Conservation (phyloP, 1,284 basidiomycete species). For the Cerioporus squamosus region DNA sequence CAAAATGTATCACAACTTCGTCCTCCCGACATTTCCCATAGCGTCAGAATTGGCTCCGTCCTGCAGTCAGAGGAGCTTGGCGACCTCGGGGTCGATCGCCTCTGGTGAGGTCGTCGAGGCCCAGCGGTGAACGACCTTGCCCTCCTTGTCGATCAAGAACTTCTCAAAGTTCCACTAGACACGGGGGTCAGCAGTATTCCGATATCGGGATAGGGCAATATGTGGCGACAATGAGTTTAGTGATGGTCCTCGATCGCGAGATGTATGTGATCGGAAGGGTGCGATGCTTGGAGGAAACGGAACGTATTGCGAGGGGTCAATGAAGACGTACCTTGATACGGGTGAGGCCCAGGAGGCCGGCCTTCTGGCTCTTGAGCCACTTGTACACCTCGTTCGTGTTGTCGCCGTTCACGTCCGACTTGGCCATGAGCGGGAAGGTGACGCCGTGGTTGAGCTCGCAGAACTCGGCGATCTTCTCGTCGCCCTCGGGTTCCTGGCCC, state of each 20-base stretch:
- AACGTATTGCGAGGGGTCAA: background rate
- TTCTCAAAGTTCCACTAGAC: conserved; percentile 83
- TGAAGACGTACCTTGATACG: conserved; percentile 70
- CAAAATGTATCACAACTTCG: background rate
- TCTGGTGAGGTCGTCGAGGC: conserved; percentile 79
- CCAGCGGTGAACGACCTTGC: conserved; percentile 80
- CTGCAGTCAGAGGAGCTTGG: conserved; percentile 52
- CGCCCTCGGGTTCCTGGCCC: conserved; percentile 77
- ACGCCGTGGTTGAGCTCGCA: conserved; percentile 82
- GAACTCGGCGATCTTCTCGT: conserved; percentile 70
- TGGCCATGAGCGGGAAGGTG: conserved; percentile 84
- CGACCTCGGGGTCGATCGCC: conserved; percentile 67
- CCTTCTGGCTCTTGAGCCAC: conserved; percentile 83
- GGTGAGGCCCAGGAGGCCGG: conserved; percentile 73
- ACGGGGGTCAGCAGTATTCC: background rate
- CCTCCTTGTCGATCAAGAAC: conserved; percentile 71
- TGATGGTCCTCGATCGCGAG: too few species aligned
- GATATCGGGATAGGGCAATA: too few species aligned
- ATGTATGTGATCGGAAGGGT: too few species aligned
- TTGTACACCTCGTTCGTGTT: conserved; percentile 81
- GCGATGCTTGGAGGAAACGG: too few species aligned
- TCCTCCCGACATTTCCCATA: conserved; percentile 30
- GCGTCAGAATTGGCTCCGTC: conserved; percentile 3
- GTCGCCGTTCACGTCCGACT: conserved; percentile 92
- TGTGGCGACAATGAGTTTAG: too few species aligned